Percentiles rank a stretch among this genome's conserved stretches.
Conservation (phyloP, 306 rosid genomes). For the Canavalia ensiformis region DNA sequence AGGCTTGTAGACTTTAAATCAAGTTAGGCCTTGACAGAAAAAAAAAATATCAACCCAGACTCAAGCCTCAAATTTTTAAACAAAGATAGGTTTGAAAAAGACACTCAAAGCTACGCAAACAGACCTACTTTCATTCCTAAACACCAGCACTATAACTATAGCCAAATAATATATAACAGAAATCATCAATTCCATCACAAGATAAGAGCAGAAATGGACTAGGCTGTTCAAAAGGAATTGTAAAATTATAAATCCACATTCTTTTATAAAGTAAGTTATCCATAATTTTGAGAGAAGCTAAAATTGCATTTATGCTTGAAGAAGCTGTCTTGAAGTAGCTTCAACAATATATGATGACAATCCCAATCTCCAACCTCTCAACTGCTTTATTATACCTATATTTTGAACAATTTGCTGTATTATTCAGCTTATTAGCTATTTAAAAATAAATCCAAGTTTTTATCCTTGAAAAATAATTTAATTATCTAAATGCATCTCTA, state of each 20-base stretch:
- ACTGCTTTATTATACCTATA: conserved; percentile 28
- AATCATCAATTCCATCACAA: conserved; percentile 32
- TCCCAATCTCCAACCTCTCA: conserved; percentile 9
- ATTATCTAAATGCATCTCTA: background rate
- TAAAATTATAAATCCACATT: background rate
- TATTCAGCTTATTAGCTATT: conserved; percentile 9
- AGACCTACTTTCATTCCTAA: too few species aligned
- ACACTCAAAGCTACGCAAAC: too few species aligned
- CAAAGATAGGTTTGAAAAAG: too few species aligned
- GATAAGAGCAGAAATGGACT: conserved; percentile 24
- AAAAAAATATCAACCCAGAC: too few species aligned
- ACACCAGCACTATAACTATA: conserved; percentile 3
- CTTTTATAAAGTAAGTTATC: background rate
- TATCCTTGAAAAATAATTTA: background rate
- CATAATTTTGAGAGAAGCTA: background rate
- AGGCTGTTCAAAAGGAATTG: background rate
- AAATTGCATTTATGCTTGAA: background rate
- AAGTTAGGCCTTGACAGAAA: too few species aligned
- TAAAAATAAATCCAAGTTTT: background rate
- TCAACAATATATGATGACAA: background rate
- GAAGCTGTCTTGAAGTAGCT: conserved; percentile 2
- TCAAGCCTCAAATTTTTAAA: too few species aligned
- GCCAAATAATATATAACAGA: background rate
- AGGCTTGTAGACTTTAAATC: too few species aligned
- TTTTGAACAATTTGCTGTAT: background rate